Evolutionary conservation across 2,329 filamentous ascomycete genomes (phyloP).

Genomic region (Tolypocladium tropicale): DNA sequence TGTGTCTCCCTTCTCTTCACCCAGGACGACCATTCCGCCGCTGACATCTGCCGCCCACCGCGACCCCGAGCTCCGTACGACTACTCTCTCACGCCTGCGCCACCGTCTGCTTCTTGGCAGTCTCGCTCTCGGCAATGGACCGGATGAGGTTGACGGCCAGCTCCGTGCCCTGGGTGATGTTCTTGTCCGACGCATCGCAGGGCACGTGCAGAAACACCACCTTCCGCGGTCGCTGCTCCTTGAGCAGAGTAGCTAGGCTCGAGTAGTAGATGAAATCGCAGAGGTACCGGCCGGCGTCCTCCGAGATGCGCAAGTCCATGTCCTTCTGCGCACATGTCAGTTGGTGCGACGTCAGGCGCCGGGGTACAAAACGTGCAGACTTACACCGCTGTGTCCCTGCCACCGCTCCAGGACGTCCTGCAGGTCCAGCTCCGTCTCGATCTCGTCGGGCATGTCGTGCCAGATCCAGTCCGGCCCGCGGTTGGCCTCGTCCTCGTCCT

Average conservation of each 20-base stretch:
- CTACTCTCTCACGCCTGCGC: background rate
- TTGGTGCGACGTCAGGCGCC: background rate
- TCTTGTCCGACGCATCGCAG: conserved; percentile 38
- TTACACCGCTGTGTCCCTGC: conserved; percentile 39
- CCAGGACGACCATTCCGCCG: background rate
- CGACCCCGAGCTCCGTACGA: too few species aligned
- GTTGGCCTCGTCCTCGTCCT: conserved; percentile 41
- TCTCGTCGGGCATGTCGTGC: conserved; percentile 41
- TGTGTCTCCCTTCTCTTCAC: background rate
- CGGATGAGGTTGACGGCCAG: conserved; percentile 44
- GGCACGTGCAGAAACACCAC: conserved; percentile 69
- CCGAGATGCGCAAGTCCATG: conserved; percentile 46
- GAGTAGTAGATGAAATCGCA: conserved; percentile 74
- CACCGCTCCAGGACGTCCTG: conserved; percentile 47
- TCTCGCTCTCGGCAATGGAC: conserved; percentile 44
- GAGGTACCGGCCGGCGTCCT: conserved; percentile 62
- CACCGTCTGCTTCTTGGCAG: conserved; percentile 10
- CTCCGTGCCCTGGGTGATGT: conserved; percentile 38
- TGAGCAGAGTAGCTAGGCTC: conserved; percentile 48
- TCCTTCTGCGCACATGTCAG: conserved; percentile 19
- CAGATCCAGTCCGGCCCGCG: conserved; percentile 39
- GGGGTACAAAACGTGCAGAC: conserved; percentile 8
- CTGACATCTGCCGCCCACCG: background rate
- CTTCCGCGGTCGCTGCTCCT: conserved; percentile 32
- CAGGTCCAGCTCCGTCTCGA: conserved; percentile 47